Conservation (phyloP, 1,284 basidiomycete genomes). For the Marasmius fiardii region DNA sequence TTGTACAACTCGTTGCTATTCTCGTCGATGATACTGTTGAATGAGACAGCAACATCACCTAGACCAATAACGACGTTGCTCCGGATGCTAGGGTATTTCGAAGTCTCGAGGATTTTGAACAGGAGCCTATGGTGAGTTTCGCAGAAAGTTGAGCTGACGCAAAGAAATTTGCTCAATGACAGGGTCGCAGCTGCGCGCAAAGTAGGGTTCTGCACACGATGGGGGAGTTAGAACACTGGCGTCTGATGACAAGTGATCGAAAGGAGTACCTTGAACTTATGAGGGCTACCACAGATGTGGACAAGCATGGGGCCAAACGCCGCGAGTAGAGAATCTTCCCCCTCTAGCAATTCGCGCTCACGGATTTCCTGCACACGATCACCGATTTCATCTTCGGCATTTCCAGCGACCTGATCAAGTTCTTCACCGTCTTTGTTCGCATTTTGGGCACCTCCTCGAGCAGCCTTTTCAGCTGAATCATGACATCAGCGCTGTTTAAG, state of each 20-base stretch:
- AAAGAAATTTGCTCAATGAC: conserved; percentile 95
- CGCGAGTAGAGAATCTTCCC: conserved; percentile 79
- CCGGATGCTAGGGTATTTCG: conserved; percentile 85
- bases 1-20: conserved; percentile 95
- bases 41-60: conserved; percentile 95
- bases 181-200: conserved; percentile 87
- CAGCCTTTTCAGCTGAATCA: conserved; percentile 53
- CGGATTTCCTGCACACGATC: conserved; percentile 83
- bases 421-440: conserved; percentile 77
- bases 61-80: conserved; percentile 97
- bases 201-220: conserved; percentile 68
- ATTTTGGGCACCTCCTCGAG: conserved; percentile 30
- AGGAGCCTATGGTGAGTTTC: conserved; percentile 86
- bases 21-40: conserved; percentile 95
- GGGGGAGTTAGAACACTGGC: conserved; percentile 4
- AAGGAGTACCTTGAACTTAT: conserved; percentile 72
- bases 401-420: conserved; percentile 95
- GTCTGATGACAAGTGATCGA: background rate
- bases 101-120: conserved; percentile 92
- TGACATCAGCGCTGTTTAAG: conserved; percentile 7
- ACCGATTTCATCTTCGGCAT: conserved; percentile 97
- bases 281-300: conserved; percentile 85
- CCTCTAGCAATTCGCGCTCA: conserved; percentile 88
- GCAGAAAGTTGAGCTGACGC: conserved; percentile 92
- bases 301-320: conserved; percentile 89